Conservation (phyloP, 2,329 filamentous ascomycete species). For the Colletotrichum scovillei region DNA sequence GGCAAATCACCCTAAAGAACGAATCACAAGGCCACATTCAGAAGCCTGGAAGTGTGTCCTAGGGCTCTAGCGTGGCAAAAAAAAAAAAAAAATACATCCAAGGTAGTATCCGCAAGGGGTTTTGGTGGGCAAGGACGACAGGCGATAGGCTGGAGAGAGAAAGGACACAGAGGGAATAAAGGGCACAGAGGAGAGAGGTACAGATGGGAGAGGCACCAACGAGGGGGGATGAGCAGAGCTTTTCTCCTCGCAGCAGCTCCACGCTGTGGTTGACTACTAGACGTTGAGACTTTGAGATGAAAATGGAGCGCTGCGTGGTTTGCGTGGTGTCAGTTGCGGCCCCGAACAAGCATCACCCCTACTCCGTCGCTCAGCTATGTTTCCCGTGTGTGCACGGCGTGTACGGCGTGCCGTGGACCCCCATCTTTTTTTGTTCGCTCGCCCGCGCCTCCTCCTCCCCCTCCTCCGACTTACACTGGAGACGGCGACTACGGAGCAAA, state of each 20-base stretch:
- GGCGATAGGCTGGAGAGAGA: neutral
- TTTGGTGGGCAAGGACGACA: neutral
- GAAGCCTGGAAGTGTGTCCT: no score
- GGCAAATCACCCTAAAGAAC: neutral
- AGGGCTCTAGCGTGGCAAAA: neutral
- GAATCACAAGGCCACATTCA: neutral
- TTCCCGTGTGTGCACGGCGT: neutral
- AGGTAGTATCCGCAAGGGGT: neutral
- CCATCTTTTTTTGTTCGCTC: constrained; percentile 1
- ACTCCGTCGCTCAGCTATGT: constrained; percentile 11
- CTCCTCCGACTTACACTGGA: neutral
- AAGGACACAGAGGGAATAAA: neutral
- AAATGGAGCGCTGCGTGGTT: neutral
- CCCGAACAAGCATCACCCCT: constrained; percentile 33
- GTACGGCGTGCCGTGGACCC: neutral
- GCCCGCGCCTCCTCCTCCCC: neutral
- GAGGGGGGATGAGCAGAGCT: neutral
- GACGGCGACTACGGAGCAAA: neutral
- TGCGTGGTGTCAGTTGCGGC: constrained; percentile 3
- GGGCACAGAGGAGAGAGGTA: neutral
- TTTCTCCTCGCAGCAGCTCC: neutral
- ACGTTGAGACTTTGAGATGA: neutral
- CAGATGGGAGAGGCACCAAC: neutral
- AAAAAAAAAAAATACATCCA: neutral
- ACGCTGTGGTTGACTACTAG: neutral